phyloP scores from a whole-genome alignment of 345 rosid genomes.

The Rhodomyrtus tomentosa region DNA sequence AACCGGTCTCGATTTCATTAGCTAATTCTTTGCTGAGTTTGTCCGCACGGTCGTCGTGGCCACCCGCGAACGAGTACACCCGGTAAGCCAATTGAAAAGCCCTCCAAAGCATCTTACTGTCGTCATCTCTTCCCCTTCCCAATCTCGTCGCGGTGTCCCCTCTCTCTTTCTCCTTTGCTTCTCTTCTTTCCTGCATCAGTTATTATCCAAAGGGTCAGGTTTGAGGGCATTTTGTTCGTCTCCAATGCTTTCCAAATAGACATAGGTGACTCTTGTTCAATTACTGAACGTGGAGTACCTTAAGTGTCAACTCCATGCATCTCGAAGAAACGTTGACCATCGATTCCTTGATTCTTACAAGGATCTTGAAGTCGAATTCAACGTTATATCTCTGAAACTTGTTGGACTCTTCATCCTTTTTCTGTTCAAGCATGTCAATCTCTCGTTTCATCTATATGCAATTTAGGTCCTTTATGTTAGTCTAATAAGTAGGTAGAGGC shows the following conservation, averaged over 20 bases:
- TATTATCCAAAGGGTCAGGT: neutral
- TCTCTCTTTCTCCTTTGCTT: constrained; percentile 23
- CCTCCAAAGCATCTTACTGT: constrained; percentile 62
- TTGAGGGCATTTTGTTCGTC: neutral
- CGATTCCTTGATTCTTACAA: constrained; percentile 62
- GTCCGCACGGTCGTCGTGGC: constrained; percentile 81
- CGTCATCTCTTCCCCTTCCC: constrained; percentile 12
- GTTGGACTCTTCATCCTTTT: constrained; percentile 75
- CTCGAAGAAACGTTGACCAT: constrained; percentile 82
- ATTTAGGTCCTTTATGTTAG: neutral
- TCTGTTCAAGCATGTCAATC: constrained; percentile 53
- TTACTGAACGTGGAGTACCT: constrained; percentile 25
- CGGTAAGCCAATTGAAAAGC: constrained; percentile 81
- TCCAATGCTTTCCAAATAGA: neutral
- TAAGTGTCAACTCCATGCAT: constrained; percentile 74
- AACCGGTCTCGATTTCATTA: constrained; percentile 54
- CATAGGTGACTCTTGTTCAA: neutral
- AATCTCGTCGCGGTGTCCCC: constrained; percentile 8
- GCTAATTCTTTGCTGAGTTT: constrained; percentile 67
- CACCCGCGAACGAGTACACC: constrained; percentile 79
- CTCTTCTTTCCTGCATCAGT: constrained; percentile 48
- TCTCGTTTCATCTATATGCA: constrained; percentile 58
- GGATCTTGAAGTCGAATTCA: constrained; percentile 55
- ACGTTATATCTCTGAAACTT: constrained; percentile 63
- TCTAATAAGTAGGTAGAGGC: neutral